Conservation (phyloP, 2,329 filamentous ascomycete genomes). For the Bipolaris bicolor region DNA sequence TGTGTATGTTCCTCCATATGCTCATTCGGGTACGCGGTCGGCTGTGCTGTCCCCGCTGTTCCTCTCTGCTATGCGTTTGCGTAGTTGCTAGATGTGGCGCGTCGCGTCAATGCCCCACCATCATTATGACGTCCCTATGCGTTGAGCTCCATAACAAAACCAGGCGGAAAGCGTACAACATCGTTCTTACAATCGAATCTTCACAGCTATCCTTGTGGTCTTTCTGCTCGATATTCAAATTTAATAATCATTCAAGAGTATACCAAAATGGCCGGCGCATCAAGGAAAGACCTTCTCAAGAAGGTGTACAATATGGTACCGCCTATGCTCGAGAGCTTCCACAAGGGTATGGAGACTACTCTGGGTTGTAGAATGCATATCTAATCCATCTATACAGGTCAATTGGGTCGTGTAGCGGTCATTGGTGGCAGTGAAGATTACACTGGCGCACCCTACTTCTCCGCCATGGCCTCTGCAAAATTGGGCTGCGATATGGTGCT, state of each 20-base stretch:
- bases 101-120: constrained; percentile 28
- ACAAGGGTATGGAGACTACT: constrained; percentile 73
- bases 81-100: constrained; percentile 20
- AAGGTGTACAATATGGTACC: constrained; percentile 91
- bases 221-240: not conserved
- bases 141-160: constrained; percentile 21
- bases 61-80: not conserved
- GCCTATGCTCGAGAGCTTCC: constrained; percentile 92
- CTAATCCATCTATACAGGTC: constrained; percentile 63
- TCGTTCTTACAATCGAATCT: constrained; percentile 4
- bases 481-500: constrained; percentile 87
- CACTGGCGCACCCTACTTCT: constrained; percentile 97
- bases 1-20: not conserved
- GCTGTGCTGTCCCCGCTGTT: not conserved
- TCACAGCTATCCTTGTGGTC: not conserved
- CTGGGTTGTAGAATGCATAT: not conserved
- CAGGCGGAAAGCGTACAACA: constrained; percentile 13
- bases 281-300: constrained; percentile 75
- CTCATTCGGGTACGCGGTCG: too few relatives aligned
- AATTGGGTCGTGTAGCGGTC: constrained; percentile 88
- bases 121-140: constrained; percentile 28
- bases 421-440: constrained; percentile 97
- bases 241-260: not conserved
- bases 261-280: constrained; percentile 57
- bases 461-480: constrained; percentile 91